Conservation (phyloP, 768 basidiomycete genomes). For the Lentinula lateritia region DNA sequence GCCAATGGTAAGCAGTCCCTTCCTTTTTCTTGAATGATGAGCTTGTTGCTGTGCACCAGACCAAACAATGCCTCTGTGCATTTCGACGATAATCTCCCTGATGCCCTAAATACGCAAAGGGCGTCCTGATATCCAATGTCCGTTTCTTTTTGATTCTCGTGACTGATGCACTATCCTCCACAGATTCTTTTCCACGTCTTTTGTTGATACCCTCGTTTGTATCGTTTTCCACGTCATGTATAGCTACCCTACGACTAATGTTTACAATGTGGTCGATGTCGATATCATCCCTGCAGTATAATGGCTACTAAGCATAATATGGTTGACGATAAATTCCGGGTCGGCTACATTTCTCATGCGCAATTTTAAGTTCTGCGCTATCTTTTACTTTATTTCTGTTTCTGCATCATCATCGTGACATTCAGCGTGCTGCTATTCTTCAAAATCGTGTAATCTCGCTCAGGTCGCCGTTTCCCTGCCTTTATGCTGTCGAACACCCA, state of each 20-base stretch:
- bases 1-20: constrained; percentile 15
- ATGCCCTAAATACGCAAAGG: constrained; percentile 45
- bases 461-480: constrained; percentile 53
- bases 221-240: no score
- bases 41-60: constrained; percentile 54
- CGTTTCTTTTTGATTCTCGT: background rate
- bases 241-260: no score
- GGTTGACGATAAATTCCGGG: no score
- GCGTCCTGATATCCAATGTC: constrained; percentile 35
- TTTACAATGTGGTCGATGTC: no score
- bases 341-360: background rate
- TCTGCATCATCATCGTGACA: constrained; percentile 11
- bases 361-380: background rate
- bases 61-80: constrained; percentile 33
- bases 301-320: constrained; percentile 27
- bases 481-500: constrained; percentile 70
- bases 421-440: constrained; percentile 30
- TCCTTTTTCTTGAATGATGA: constrained; percentile 30
- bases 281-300: constrained; percentile 16
- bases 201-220: no score
- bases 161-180: background rate
- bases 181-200: background rate
- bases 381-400: background rate
- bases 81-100: constrained; percentile 44
- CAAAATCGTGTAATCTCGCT: constrained; percentile 52